Percentiles rank a stretch among this genome's conserved stretches.
phyloP scores from a whole-genome alignment of 345 rosid species.

The Clausena lansium region DNA sequence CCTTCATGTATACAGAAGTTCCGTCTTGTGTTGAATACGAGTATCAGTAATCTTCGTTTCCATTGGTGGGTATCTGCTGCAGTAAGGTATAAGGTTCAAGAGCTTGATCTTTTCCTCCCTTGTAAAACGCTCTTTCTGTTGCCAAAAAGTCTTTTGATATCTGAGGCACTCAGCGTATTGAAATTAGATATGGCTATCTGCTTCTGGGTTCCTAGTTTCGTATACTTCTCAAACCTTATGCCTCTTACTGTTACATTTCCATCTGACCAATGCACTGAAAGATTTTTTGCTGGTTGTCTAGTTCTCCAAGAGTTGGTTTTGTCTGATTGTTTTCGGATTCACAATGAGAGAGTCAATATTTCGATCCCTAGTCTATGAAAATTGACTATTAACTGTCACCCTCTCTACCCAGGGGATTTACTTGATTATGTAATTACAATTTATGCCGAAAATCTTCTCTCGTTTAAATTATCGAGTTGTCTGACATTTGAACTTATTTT shows the following conservation, averaged over 20 bases:
- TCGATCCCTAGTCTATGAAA: neutral
- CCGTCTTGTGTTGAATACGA: neutral
- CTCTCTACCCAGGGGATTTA: neutral
- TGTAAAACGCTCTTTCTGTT: neutral
- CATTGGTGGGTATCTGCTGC: neutral
- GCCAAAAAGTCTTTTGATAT: neutral
- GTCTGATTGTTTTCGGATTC: neutral
- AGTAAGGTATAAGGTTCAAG: neutral
- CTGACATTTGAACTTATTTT: neutral
- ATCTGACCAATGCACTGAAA: neutral
- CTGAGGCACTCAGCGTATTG: neutral
- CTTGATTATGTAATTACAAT: neutral
- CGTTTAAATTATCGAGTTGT: neutral
- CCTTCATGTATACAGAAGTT: neutral
- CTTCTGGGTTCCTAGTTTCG: neutral
- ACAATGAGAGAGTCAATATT: neutral
- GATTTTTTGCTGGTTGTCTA: neutral
- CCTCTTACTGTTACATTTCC: neutral
- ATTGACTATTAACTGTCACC: neutral
- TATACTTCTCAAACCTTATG: no score
- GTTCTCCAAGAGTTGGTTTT: constrained; percentile 9
- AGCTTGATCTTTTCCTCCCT: neutral
- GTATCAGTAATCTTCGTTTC: neutral
- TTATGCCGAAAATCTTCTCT: neutral
- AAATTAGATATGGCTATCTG: neutral